phyloP scores from a whole-genome alignment of 305 asterid genomes.

The Solanum hybrid region DNA sequence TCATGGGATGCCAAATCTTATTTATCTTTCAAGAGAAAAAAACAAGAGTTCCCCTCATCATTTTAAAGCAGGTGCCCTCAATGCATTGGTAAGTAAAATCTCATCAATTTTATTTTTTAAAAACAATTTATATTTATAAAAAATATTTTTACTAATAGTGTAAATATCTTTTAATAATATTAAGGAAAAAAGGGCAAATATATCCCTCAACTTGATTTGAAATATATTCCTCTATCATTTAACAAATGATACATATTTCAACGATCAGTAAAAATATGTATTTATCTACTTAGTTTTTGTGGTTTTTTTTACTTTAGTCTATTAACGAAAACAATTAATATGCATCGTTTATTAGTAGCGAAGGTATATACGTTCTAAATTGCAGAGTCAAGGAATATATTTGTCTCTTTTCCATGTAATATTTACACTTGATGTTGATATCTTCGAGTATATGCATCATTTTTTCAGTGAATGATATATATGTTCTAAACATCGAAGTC shows the following conservation, averaged over 20 bases:
- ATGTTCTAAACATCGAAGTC: background rate
- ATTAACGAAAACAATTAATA: too few species aligned
- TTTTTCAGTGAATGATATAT: too few species aligned
- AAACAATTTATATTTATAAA: too few species aligned
- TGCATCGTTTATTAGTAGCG: background rate
- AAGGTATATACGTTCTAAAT: background rate
- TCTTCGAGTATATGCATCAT: background rate
- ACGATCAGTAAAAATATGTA: too few species aligned
- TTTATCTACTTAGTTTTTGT: too few species aligned
- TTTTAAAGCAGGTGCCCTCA: conserved; percentile 90
- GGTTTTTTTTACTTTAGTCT: too few species aligned
- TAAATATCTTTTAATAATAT: too few species aligned
- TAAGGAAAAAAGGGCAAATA: background rate
- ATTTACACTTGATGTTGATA: too few species aligned
- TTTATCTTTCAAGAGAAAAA: conserved; percentile 61
- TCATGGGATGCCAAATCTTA: conserved; percentile 49
- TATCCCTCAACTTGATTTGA: background rate
- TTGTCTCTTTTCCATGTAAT: background rate
- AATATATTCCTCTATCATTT: too few species aligned
- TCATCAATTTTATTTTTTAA: background rate
- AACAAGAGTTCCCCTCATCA: conserved; percentile 39
- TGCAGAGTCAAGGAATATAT: background rate
- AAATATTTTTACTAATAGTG: too few species aligned
- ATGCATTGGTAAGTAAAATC: conserved; percentile 43
- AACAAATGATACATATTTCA: background rate